Evolutionary conservation across 176 grass and related monocot genomes (phyloP), one percentile per base, ranked within the genome.

Genomic region (Elaeis guineensis): DNA sequence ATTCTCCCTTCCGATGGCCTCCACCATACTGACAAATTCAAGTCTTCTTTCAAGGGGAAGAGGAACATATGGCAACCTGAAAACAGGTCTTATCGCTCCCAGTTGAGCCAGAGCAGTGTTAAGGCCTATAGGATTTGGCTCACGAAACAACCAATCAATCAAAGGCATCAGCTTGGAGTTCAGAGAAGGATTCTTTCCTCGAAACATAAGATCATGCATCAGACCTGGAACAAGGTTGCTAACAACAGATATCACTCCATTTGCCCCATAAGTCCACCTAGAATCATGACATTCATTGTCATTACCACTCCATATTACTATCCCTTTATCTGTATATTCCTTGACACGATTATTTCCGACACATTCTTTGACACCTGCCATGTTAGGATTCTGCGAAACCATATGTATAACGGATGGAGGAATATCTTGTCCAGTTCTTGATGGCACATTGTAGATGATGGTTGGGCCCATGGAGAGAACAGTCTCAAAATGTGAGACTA

Each of bases 321-420:
- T 79, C 18, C 76, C 83, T 69, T 88, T 77, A 58, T 90, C 78
- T 0, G 80, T 68, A 66, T 96, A 88, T 54, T 69, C 49, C 74
- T 83, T 87, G 18, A 85, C 52, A 51, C 92, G 83, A 17, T 82
- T 75, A 70, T 90, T 85, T 25, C 92, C 92, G 25, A 72, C 78
- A 52, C 92, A 96, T 48, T 88, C 87, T 57, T 96, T 96, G 21
- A 96, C 72, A 66, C 92, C 87, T 64, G 79, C 86, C 75, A 96
- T 60, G 58, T 96, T 96, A 54, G 83, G 0, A 56, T 75, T 62
- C 25, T 60, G 32, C 50, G 87, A 86, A 61, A 90, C 25, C 17
- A 67, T 62, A 11, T 76, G 62, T 15, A 88, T 88, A 76, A 85
- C 75, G 25, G 62, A 30, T 72, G 92, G 79, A 54, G 86, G 72